Conservation (phyloP, 2,329 filamentous ascomycete species). For the Paecilomyces fulvus region DNA sequence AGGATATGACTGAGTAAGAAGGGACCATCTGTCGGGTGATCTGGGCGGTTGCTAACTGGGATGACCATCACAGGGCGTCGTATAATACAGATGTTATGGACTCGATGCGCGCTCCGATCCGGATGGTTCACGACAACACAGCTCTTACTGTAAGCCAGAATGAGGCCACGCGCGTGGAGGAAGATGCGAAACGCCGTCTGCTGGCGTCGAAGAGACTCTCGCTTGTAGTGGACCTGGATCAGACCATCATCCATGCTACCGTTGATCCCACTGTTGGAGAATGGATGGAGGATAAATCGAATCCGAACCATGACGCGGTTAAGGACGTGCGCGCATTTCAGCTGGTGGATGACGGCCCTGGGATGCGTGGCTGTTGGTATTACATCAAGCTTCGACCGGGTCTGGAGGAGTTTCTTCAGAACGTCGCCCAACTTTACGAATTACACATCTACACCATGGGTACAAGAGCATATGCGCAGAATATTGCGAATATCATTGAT, state of each 20-base stretch:
- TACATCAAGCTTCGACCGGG: slow-evolving; percentile 97
- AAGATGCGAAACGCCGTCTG: slow-evolving; percentile 75
- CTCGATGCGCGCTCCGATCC: slow-evolving; percentile 79
- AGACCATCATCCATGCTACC: slow-evolving; percentile 96
- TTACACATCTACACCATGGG: slow-evolving; percentile 99
- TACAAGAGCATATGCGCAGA: slow-evolving; percentile 87
- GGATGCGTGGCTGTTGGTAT: slow-evolving; percentile 76
- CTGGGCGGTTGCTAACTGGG: neutral
- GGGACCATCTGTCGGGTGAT: neutral
- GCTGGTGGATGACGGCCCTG: slow-evolving; percentile 73
- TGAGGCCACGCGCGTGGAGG: slow-evolving; percentile 73
- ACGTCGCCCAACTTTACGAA: slow-evolving; percentile 75
- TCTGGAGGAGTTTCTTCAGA: slow-evolving; percentile 68
- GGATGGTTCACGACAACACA: slow-evolving; percentile 89
- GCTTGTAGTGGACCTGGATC: slow-evolving; percentile 91
- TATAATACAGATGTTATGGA: slow-evolving; percentile 75
- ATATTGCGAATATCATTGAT: slow-evolving; percentile 88
- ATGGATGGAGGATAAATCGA: slow-evolving; percentile 81
- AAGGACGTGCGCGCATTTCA: slow-evolving; percentile 85
- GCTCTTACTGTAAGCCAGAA: slow-evolving; percentile 74
- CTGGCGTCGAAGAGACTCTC: slow-evolving; percentile 76
- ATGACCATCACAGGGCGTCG: slow-evolving; percentile 42
- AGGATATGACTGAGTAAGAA: slow-evolving; percentile 79
- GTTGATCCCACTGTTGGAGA: slow-evolving; percentile 94
- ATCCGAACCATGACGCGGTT: slow-evolving; percentile 85